phyloP scores from a whole-genome alignment of 352 stramenopile genomes.

The Globisporangium nunn region DNA sequence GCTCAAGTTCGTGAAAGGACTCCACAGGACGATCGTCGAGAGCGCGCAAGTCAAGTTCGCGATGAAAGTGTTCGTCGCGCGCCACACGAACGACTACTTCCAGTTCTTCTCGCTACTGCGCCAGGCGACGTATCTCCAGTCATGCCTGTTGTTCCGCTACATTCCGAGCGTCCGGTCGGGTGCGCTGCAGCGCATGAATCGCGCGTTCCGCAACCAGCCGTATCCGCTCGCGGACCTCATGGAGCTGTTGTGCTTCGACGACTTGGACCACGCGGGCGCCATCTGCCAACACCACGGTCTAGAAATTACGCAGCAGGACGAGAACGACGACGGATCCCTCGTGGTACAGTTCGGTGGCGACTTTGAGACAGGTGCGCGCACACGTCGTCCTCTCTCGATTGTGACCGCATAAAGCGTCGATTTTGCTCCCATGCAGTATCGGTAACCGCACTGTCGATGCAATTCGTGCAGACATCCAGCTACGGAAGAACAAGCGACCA shows the following conservation, averaged over 20 bases:
- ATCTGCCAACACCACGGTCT: conserved; percentile 70
- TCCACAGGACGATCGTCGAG: conserved; percentile 48
- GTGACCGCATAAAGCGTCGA: no score
- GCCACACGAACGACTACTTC: conserved; percentile 79
- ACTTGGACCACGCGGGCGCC: conserved; percentile 55
- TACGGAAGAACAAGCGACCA: conserved; percentile 61
- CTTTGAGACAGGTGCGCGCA: conserved; percentile 58
- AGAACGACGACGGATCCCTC: conserved; percentile 31
- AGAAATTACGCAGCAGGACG: conserved; percentile 34
- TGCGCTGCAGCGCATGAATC: conserved; percentile 75
- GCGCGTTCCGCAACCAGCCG: conserved; percentile 55
- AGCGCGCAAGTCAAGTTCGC: conserved; percentile 80
- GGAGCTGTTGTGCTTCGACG: conserved; percentile 74
- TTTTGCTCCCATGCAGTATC: no score
- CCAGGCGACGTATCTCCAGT: conserved; percentile 72
- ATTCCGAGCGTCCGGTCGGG: conserved; percentile 67
- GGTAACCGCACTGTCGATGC: not conserved
- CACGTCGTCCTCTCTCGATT: no score
- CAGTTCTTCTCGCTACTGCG: conserved; percentile 77
- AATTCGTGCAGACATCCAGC: conserved; percentile 38
- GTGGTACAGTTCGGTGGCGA: conserved; percentile 71
- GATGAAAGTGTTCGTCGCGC: conserved; percentile 81
- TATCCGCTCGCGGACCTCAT: conserved; percentile 62
- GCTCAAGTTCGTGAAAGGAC: conserved; percentile 80
- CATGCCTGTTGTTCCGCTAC: conserved; percentile 79